Base-by-base conservation (phyloP, 148 eudicot species). In the Camellia sinensis region DNA sequence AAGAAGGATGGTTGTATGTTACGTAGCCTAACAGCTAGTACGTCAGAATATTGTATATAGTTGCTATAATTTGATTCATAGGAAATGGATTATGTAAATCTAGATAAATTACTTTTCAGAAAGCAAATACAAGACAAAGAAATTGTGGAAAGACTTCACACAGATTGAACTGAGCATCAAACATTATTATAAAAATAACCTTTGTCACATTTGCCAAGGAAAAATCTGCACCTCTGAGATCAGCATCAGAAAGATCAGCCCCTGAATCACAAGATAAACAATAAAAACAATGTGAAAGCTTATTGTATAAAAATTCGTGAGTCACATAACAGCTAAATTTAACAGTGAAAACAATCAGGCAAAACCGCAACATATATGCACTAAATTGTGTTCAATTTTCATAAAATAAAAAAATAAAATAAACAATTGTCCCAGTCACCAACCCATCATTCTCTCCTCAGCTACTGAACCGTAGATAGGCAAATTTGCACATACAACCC, bases 201-300 rank as follows among this genome's bases (percentile, higher is more conserved):
- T 95, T 92, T 18, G 89, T 88, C 59, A 93, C 97, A 80, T 89
- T 93, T 44, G 99, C 97, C 81, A 95, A 82, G 60, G 99, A 95
- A 78, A 93, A 95, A 83, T 95, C 99, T 40, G 92, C 99, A 76
- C 91, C 90, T 87, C 99, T 91, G 50, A 95, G 90, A 90, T 95
- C 99, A 80, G 97, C 88, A 83, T 93, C 94, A 57, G 99, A 93
- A 73, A 95, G 95, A 88, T 95, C 97, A 83, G 99, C 99, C 83
- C 98, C 98, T 95, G 86, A 80, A 80, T 61, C 21, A 80, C 67
- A 60, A 73, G 73, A 81, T 7, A 74, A 66, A 74, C 41, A 67
- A 29, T 17, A 17, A 73, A 68, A 29, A 21, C 62, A 19, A 44
- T 73, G 44, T 18, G 6, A 80, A n/a, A 74, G 18, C 52, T 17